Evolutionary conservation across 345 rosid species (phyloP), one percentile per base, ranked within the genome.

Genomic region (Leavenworthia alabamica): DNA sequence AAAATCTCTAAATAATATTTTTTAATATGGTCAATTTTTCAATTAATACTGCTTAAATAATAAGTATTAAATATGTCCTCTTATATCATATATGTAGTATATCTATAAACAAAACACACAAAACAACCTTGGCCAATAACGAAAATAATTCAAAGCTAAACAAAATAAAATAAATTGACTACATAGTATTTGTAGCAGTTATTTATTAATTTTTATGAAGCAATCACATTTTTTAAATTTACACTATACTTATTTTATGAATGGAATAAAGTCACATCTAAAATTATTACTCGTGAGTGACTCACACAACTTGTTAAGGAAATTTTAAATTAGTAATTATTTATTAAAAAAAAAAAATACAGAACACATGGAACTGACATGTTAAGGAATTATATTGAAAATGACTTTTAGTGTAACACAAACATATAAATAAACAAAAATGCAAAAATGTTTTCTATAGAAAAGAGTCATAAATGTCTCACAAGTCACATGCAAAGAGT

Each of bases 331-430:
- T 16, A 41, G 19, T 20, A 59, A 42, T 58, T 39, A 22, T 23
- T 26, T 12, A 22, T 20, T 20, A 23, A 20, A 3, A n/a, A 8
- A 0, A 20, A n/a, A 51, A 58, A 32, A 16, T 8, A 8, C 8
- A 20, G 6, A 68, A 52, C 55, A 60, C 67, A 60, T 68, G 73
- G 55, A 68, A 60, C 63, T 60, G 61, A 39, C 32, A 68, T 8
- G 26, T 24, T 33, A 68, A 2, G n/a, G 27, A 42, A 42, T 19
- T 32, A 32, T 42, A 42, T 33, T 6, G 61, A 68, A 43, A 68
- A 60, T 13, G 73, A 68, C 61, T 43, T 64, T 32, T 51, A 17
- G 19, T 50, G 47, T 45, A 42, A 60, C 14, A 60, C 45, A 68
- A 68, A 44, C 54, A 60, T 33, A 60, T 33, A 60, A 51, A 54